These are phyloP conservation scores for Trypanosoma platydactyli DNA, from an alignment of 208 protist genomes.

Conservation along the genomic window DNA sequence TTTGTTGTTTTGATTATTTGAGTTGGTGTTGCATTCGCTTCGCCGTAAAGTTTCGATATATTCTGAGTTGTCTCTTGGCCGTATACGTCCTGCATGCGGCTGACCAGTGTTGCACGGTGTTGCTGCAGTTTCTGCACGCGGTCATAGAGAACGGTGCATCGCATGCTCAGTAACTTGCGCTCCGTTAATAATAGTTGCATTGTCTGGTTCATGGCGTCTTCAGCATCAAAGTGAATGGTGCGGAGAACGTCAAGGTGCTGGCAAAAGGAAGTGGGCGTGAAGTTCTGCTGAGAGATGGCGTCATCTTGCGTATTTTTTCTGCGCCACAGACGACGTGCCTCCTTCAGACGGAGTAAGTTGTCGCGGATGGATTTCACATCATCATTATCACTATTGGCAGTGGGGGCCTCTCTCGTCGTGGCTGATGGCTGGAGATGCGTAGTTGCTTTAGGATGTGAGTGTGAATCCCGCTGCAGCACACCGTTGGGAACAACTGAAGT, in stretches of 20 bases:
- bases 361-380: slow-evolving; percentile 4
- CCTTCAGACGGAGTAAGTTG: slow-evolving; percentile 4
- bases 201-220: slow-evolving; percentile 1
- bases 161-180: slow-evolving; percentile 22
- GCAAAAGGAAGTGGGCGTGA: not conserved
- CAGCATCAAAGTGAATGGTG: slow-evolving; percentile 5
- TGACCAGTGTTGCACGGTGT: not conserved
- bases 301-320: not conserved
- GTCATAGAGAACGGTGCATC: slow-evolving; percentile 23
- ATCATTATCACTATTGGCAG: not conserved
- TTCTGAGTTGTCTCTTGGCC: not conserved
- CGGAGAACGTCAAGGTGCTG: slow-evolving; percentile 14
- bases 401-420: not conserved
- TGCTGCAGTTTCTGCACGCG: slow-evolving; percentile 9
- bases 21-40: not conserved
- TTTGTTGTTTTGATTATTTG: not conserved
- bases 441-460: too few species aligned
- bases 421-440: not conserved
- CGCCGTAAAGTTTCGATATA: not conserved
- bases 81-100: not conserved
- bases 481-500: not conserved
- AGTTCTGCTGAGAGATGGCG: too few species aligned
- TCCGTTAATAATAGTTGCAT: slow-evolving; percentile 13
- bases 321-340: slow-evolving; percentile 5
- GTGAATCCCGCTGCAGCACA: not conserved